phyloP scores from a whole-genome alignment of 768 basidiomycete genomes.

The Fistulinella prunicolor region DNA sequence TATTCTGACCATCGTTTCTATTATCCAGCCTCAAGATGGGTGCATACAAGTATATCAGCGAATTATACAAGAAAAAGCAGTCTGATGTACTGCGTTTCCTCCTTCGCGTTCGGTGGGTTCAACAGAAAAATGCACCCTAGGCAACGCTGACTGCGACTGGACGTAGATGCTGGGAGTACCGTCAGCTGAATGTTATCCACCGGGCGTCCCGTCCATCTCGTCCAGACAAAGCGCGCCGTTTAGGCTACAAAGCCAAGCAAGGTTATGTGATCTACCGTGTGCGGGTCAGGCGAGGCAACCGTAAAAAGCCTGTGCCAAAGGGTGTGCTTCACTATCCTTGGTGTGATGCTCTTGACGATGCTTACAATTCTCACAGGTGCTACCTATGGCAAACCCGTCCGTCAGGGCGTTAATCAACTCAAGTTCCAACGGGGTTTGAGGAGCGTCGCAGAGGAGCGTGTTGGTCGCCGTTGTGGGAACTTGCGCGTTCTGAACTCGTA shows the following conservation, averaged over 20 bases:
- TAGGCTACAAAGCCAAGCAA: slow-evolving; percentile 99
- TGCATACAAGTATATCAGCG: slow-evolving; percentile 94
- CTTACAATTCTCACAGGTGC: slow-evolving; percentile 65
- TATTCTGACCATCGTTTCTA: slow-evolving; percentile 17
- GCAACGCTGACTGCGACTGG: slow-evolving; percentile 4
- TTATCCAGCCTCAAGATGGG: slow-evolving; percentile 64
- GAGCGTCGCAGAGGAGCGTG: slow-evolving; percentile 96
- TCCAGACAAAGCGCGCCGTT: slow-evolving; percentile 97
- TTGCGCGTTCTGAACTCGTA: slow-evolving; percentile 96
- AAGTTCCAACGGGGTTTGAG: slow-evolving; percentile 94
- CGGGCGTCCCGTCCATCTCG: slow-evolving; percentile 97
- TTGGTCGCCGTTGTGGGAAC: slow-evolving; percentile 94
- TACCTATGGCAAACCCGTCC: slow-evolving; percentile 98
- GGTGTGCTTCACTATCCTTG: slow-evolving; percentile 47
- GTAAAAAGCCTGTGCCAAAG: slow-evolving; percentile 98
- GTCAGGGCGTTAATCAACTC: slow-evolving; percentile 99
- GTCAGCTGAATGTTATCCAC: slow-evolving; percentile 97
- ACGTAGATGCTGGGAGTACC: slow-evolving; percentile 94
- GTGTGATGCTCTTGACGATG: too few relatives aligned
- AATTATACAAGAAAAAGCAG: slow-evolving; percentile 98
- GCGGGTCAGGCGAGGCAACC: slow-evolving; percentile 95
- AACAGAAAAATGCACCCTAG: background rate
- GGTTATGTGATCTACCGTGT: slow-evolving; percentile 98
- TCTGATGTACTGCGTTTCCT: slow-evolving; percentile 97
- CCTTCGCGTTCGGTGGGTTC: slow-evolving; percentile 84